Conservation (phyloP, 176 grass and related monocot species). For the Phyllostachys edulis region DNA sequence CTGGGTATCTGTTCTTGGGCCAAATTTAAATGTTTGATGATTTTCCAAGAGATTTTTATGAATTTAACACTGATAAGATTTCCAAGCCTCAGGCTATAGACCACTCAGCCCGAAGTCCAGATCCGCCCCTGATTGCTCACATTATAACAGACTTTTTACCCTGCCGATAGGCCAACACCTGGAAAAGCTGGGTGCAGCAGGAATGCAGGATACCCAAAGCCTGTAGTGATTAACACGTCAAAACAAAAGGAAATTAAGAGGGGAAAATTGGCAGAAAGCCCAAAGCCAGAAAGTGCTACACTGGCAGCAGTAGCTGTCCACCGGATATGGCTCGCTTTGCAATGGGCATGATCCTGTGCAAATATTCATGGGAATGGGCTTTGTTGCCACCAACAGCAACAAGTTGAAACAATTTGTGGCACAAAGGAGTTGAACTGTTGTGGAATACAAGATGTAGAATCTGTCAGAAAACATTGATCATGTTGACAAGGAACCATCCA, state of each 20-base stretch:
- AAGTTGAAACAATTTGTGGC: background rate
- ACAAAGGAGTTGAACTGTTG: background rate
- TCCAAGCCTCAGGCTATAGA: no score
- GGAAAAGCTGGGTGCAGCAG: background rate
- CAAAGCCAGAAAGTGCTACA: background rate
- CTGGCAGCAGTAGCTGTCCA: background rate
- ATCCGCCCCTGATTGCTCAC: background rate
- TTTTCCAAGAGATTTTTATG: no score
- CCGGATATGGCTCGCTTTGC: background rate
- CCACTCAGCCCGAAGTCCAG: no score
- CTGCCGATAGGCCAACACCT: background rate
- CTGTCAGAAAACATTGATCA: background rate
- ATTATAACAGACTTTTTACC: background rate
- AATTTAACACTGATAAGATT: no score
- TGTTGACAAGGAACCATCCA: background rate
- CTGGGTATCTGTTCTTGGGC: no score
- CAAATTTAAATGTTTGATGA: no score
- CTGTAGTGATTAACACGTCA: background rate
- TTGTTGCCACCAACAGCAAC: constrained; percentile 16
- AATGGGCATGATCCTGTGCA: background rate
- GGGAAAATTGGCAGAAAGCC: background rate
- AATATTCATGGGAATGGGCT: constrained; percentile 26
- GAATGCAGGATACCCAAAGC: background rate
- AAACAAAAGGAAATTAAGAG: background rate
- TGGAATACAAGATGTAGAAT: background rate